These are phyloP conservation scores for Pleurotus eryngii DNA, from an alignment of 768 basidiomycete genomes.

Conservation along the genomic window DNA sequence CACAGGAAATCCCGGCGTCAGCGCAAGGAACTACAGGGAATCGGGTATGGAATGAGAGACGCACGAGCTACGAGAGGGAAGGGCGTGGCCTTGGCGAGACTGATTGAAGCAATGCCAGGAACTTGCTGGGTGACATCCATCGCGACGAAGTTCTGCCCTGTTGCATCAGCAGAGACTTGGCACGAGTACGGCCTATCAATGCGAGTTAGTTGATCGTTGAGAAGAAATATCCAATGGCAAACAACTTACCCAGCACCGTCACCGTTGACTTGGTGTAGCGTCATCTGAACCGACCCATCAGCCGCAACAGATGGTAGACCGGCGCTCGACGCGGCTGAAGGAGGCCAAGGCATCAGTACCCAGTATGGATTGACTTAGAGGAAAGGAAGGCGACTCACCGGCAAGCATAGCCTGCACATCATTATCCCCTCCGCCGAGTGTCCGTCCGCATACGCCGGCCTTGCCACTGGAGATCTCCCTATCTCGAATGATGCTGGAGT, in stretches of 20 bases:
- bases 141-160: constrained; percentile 18
- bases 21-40: constrained; percentile 12
- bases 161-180: constrained; percentile 8
- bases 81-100: not conserved
- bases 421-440: constrained; percentile 1
- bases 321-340: constrained; percentile 14
- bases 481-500: constrained; percentile 4
- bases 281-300: constrained; percentile 19
- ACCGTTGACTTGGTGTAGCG: constrained; percentile 26
- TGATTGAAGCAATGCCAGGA: constrained; percentile 14
- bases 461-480: not conserved
- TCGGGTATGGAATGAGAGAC: constrained; percentile 11
- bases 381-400: not conserved
- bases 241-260: constrained; percentile 26
- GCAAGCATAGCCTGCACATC: not conserved
- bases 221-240: not conserved
- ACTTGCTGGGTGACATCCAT: constrained; percentile 18
- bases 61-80: constrained; percentile 5
- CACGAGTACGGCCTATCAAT: constrained; percentile 1
- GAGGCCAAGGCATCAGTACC: constrained; percentile 4
- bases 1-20: not conserved
- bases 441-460: constrained; percentile 4
- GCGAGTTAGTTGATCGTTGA: not conserved
- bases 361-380: not conserved
- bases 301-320: constrained; percentile 19